phyloP scores from a whole-genome alignment of 2,329 filamentous ascomycete species.

The Thielaviopsis musarum region DNA sequence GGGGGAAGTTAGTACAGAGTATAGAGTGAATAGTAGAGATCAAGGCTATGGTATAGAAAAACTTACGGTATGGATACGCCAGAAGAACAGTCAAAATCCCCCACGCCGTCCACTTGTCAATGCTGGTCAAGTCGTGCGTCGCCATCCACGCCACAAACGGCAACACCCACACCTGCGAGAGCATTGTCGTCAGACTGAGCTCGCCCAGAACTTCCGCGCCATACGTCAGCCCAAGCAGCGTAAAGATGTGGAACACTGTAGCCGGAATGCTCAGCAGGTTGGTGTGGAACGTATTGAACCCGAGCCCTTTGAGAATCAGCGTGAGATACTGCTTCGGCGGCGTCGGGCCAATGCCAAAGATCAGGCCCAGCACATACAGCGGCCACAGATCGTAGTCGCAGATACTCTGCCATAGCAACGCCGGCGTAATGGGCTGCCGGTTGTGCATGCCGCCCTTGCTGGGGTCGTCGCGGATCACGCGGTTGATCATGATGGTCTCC shows the following conservation, averaged over 20 bases:
- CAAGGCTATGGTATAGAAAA: no score
- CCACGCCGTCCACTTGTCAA: slow-evolving; percentile 21
- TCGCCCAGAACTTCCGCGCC: slow-evolving; percentile 27
- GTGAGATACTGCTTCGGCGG: slow-evolving; percentile 35
- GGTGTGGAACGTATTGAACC: slow-evolving; percentile 33
- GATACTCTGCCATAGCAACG: slow-evolving; percentile 32
- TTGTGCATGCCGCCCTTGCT: slow-evolving; percentile 45
- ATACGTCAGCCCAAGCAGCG: slow-evolving; percentile 29
- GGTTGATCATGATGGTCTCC: slow-evolving; percentile 43
- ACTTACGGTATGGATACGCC: slow-evolving; percentile 20
- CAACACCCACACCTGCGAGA: slow-evolving; percentile 35
- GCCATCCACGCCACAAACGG: slow-evolving; percentile 33
- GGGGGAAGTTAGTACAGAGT: slow-evolving; percentile 14
- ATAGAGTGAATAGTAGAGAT: no score
- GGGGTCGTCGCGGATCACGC: slow-evolving; percentile 41
- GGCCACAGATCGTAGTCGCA: slow-evolving; percentile 43
- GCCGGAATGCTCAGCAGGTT: slow-evolving; percentile 40
- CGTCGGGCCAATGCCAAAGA: slow-evolving; percentile 28
- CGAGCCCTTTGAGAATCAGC: slow-evolving; percentile 31
- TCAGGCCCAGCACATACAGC: slow-evolving; percentile 32
- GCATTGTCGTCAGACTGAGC: slow-evolving; percentile 25
- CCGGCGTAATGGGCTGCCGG: slow-evolving; percentile 34
- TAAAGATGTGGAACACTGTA: slow-evolving; percentile 19
- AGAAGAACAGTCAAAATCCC: slow-evolving; percentile 21
- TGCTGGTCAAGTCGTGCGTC: slow-evolving; percentile 15